These are phyloP conservation scores for Lepidopterella palustris DNA, from an alignment of 495 filamentous ascomycete species.

Conservation along the genomic window DNA sequence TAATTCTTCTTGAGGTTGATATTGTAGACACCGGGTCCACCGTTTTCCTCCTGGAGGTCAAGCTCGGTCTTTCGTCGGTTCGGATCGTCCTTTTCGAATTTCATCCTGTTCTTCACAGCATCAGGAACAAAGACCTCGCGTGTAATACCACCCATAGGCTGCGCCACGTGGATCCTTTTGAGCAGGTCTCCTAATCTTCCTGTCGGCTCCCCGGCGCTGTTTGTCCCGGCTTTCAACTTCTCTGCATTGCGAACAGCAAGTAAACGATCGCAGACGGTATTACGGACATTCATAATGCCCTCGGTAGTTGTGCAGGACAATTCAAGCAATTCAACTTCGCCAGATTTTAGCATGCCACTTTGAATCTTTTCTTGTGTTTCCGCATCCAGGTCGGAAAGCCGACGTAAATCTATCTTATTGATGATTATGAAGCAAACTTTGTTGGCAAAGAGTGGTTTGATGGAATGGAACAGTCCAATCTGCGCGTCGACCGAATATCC, in stretches of 20 bases:
- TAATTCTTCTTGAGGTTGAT: slow-evolving; percentile 85
- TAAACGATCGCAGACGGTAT: slow-evolving; percentile 85
- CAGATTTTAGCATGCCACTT: slow-evolving; percentile 69
- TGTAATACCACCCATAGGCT: slow-evolving; percentile 71
- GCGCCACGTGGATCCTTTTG: slow-evolving; percentile 88
- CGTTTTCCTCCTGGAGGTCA: slow-evolving; percentile 87
- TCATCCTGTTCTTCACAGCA: slow-evolving; percentile 67
- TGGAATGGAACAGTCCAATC: slow-evolving; percentile 86
- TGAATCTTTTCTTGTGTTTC: slow-evolving; percentile 73
- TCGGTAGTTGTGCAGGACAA: slow-evolving; percentile 93
- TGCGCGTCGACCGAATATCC: slow-evolving; percentile 90
- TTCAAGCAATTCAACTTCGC: slow-evolving; percentile 84
- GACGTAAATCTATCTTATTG: slow-evolving; percentile 94
- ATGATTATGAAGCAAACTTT: slow-evolving; percentile 94
- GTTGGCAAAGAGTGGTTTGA: slow-evolving; percentile 94
- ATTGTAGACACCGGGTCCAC: slow-evolving; percentile 92
- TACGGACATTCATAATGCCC: slow-evolving; percentile 89
- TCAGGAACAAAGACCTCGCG: slow-evolving; percentile 87
- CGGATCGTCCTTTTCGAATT: slow-evolving; percentile 85
- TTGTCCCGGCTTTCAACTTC: slow-evolving; percentile 86
- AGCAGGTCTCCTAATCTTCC: slow-evolving; percentile 83
- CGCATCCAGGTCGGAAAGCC: slow-evolving; percentile 79
- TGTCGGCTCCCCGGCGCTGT: slow-evolving; percentile 61
- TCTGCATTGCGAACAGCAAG: slow-evolving; percentile 88
- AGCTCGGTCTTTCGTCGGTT: slow-evolving; percentile 69